Base-by-base conservation (phyloP, 768 basidiomycete species). In the Porpolomopsis calyptriformis region DNA sequence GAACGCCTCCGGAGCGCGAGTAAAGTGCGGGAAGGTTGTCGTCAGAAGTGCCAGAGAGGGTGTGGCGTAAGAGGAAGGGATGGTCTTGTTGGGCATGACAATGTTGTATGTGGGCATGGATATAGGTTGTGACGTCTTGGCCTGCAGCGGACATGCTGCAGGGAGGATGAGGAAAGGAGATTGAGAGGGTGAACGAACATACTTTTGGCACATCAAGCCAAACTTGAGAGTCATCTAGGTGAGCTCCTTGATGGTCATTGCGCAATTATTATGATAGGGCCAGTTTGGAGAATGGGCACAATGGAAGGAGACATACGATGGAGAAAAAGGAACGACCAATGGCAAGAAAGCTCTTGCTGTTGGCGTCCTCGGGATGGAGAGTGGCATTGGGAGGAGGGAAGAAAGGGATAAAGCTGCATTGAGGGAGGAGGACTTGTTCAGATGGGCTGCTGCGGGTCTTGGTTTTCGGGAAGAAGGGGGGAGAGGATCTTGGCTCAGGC, bases 161-260 rank as follows among this genome's bases (percentile, higher is more conserved):
- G 40, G 49, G 29, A 46, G 50, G 43, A 42, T 47, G 51, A 50
- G 38, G 40, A 47, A 47, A 31, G 50, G 35, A 33, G 48, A 41
- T 43, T 43, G 27, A 20, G 45, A 19, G 48, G n/a, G n/a, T n/a
- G n/a, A n/a, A 34, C 31, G 61, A 49, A 72, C 74, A 51, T 52
- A 88, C 85, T 83, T 87, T 67, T 85, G 82, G 61, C 83, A 85
- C 48, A 74, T 66, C 16, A 86, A 69, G 42, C 85, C 85, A 55
- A 70, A 74, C 50, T 65, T 67, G 51, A 78, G 69, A 29, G 77
- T 72, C 65, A 79, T 75, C 54, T 86, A 82, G 25, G 85, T 78
- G 45, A 88, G 76, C 65, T 88, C 85, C 61, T 87, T 88, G 66
- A 87, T 82, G 34, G 85, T 87, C 79, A 86, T 83, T 39, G 85